Conservation (phyloP, 352 stramenopile genomes). For the Phytopythium ostracodes region DNA sequence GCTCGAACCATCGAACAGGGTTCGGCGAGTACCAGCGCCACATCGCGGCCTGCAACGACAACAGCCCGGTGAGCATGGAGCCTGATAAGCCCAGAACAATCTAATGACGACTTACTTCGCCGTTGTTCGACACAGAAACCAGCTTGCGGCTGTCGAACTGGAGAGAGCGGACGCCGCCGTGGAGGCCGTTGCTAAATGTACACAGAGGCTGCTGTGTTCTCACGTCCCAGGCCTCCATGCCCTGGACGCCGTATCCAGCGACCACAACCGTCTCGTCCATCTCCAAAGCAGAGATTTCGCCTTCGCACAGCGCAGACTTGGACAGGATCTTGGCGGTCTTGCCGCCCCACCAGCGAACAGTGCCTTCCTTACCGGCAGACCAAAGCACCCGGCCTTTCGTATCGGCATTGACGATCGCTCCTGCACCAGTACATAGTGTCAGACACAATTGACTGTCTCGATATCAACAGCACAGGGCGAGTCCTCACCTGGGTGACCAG, state of each 20-base stretch:
- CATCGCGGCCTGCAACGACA: conserved; percentile 51
- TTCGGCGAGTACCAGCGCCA: conserved; percentile 86
- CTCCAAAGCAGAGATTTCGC: conserved; percentile 71
- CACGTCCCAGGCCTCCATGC: conserved; percentile 88
- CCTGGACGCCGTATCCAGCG: conserved; percentile 72
- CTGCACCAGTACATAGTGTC: conserved; percentile 25
- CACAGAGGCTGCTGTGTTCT: conserved; percentile 83
- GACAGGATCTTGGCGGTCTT: conserved; percentile 85
- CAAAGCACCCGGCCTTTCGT: conserved; percentile 84
- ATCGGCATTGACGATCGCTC: conserved; percentile 76
- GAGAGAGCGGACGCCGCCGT: conserved; percentile 68
- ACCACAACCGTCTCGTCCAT: conserved; percentile 89
- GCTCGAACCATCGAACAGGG: conserved; percentile 70
- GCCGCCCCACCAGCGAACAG: conserved; percentile 84
- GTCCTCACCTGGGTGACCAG: conserved; percentile 74
- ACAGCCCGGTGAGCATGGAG: conserved; percentile 8
- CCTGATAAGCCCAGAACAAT: neutral
- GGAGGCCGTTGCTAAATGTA: conserved; percentile 72
- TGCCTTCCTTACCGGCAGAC: conserved; percentile 78
- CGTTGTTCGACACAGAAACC: conserved; percentile 67
- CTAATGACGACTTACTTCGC: conserved; percentile 42
- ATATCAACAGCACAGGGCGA: neutral
- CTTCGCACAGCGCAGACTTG: conserved; percentile 78
- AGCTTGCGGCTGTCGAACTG: conserved; percentile 88
- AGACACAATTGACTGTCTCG: neutral